Evolutionary conservation across 345 rosid genomes (phyloP), one percentile per base, ranked within the genome.

Genomic region (Sonneratia alba): DNA sequence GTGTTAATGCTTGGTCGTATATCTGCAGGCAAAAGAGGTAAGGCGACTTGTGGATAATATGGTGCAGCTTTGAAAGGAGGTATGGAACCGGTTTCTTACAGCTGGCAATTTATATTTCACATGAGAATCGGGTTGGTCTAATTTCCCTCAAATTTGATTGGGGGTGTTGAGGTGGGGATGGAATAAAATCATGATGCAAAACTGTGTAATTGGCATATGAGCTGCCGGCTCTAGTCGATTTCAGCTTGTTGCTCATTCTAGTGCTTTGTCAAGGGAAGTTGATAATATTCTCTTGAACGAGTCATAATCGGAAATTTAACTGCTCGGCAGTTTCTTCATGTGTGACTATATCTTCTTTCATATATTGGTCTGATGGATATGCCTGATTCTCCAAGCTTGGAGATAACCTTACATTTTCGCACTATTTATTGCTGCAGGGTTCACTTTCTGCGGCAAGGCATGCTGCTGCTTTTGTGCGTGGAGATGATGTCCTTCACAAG

Each of bases 21-120:
- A 38, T 69, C 62, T 78, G 18, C 76, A 94, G 98, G 98, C 98
- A 7, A 90, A 94, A 77, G 97, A 94, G 77, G 76, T 94, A 45
- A 85, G 97, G 49, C 81, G 93, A 61, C 87, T 94, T 61, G 98
- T 97, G 16, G 97, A 94, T 79, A 87, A 88, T 70, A 91, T 94
- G 98, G 88, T 94, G 49, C 96, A 90, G 70, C 88, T 94, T 38
- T 95, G 98, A 36, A 94, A 94, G 86, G 97, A 94, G 89, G 96
- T 91, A 69, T 18, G 22, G 19, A 66, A 36, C 68, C 1, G 43
- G 5, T 40, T 40, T 40, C 9, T 4, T 40, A 40, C 0, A 40
- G 43, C 43, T 40, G 43, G 43, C 5, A 40, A 40, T 40, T 40
- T 8, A 40, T 40, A 40, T 40, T 40, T 40, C 43, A 40, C 43